Evolutionary conservation across 2,329 filamentous ascomycete genomes (phyloP), one percentile per base, ranked within the genome.

Genomic region (Talaromyces sp.): DNA sequence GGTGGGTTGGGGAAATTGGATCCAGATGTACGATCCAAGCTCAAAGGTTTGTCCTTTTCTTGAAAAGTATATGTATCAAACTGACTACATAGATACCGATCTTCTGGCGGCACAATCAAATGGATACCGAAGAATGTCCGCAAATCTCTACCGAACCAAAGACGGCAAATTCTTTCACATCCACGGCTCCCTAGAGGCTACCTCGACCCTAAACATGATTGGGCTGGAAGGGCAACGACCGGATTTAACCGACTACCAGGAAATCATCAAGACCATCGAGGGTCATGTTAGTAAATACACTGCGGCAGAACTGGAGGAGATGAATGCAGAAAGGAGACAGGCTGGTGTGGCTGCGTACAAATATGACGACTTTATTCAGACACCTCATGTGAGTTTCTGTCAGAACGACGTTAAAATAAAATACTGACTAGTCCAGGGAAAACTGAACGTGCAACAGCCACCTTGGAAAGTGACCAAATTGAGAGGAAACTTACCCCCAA

Each of bases 161-260:
- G 82, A 80, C 1, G 85, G 83, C n/a, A 81, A 88, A 69, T 91
- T 85, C 68, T 92, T 89, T 69, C 89, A 92, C 68, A 88, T 91
- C 30, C 89, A 91, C 70, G 89, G 89, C 52, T 91, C 89, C 0
- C 75, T 92, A 0, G 88, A 91, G 66, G 89, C 89, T 3, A 87
- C 85, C 9, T 87, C 83, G 7, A 89, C 88, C 0, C 76, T 91
- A 31, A 80, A 83, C 52, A 91, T 91, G 88, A 83, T 91, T 66
- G 89, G 87, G 0, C 75, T 91, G 5, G 83, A 87, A 56, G 79
- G 87, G 0, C 81, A 85, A 60, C 78, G 84, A 5, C 85, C 87
- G 1, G 85, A 87, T 53, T 70, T 90, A 60, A 84, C 81, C 7
- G 80, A 83, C n/a, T 86, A 88, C 63, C 76, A 81, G 36, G 78